Evolutionary conservation across 148 eudicot species (phyloP).

Genomic region (Rhododendron ferrugineum): DNA sequence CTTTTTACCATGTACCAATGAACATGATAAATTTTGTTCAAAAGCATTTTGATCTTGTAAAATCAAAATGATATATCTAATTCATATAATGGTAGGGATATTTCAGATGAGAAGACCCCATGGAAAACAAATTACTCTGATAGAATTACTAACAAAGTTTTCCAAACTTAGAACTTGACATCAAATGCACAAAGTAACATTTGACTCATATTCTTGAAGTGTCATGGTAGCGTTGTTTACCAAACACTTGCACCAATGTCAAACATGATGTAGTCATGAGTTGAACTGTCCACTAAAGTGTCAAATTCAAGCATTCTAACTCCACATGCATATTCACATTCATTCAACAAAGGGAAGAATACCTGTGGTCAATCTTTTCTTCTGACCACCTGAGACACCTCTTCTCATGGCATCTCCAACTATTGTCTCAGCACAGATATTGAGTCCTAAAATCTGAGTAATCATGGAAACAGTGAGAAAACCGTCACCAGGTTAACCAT

Average conservation of each 20-base stretch:
- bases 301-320: not conserved
- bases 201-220: not conserved
- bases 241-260: not conserved
- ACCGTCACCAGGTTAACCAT: not conserved
- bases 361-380: slow-evolving; percentile 67
- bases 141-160: not conserved
- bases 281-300: not conserved
- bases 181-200: not conserved
- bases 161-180: not conserved
- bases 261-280: not conserved
- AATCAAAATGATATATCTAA: not conserved
- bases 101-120: not conserved
- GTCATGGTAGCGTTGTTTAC: not conserved
- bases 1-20: not conserved
- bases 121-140: not conserved
- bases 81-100: not conserved
- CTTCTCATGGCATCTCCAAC: slow-evolving; percentile 79
- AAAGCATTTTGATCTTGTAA: not conserved
- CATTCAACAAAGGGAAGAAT: not conserved
- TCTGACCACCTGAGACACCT: slow-evolving; percentile 53
- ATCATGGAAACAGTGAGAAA: slow-evolving; percentile 1
- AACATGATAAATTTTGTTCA: not conserved
- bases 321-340: not conserved
- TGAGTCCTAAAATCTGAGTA: slow-evolving; percentile 76
- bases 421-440: slow-evolving; percentile 63